Conservation (phyloP, 495 filamentous ascomycete species). For the Evansstolkia leycettana region DNA sequence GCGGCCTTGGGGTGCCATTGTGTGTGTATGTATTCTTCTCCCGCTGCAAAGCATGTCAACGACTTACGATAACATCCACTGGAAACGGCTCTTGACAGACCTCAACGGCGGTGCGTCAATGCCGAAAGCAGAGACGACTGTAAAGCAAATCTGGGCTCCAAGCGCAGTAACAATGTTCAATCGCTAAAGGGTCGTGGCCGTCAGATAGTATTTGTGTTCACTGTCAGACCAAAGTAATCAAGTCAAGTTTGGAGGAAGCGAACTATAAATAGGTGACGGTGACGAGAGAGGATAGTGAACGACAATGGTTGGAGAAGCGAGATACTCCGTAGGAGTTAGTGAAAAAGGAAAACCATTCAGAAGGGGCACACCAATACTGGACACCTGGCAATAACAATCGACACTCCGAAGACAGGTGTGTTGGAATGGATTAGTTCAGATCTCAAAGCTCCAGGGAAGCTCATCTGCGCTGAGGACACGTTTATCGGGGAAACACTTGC, state of each 20-base stretch:
- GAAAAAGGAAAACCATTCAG: slow-evolving; percentile 12
- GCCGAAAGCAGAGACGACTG: no score
- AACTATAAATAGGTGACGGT: neutral
- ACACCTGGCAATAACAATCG: slow-evolving; percentile 27
- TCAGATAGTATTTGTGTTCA: neutral
- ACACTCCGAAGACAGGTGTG: neutral
- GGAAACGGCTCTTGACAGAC: no score
- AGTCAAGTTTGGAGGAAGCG: no score
- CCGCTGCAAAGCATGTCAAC: neutral
- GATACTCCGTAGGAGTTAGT: slow-evolving; percentile 1
- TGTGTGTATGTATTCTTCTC: neutral
- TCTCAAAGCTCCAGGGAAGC: no score
- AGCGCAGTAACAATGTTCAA: no score
- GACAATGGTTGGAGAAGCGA: neutral
- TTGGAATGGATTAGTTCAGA: neutral
- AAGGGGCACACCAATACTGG: slow-evolving; percentile 13
- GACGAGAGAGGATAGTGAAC: neutral
- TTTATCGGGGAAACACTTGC: no score
- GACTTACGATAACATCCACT: no score
- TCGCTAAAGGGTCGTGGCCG: no score
- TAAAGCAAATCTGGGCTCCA: no score
- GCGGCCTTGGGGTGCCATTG: slow-evolving; percentile 40
- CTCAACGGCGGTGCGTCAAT: no score
- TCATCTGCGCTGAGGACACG: slow-evolving; percentile 12
- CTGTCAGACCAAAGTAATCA: neutral